Conservation (phyloP, 352 stramenopile species). For the Blastocystis sp. region DNA sequence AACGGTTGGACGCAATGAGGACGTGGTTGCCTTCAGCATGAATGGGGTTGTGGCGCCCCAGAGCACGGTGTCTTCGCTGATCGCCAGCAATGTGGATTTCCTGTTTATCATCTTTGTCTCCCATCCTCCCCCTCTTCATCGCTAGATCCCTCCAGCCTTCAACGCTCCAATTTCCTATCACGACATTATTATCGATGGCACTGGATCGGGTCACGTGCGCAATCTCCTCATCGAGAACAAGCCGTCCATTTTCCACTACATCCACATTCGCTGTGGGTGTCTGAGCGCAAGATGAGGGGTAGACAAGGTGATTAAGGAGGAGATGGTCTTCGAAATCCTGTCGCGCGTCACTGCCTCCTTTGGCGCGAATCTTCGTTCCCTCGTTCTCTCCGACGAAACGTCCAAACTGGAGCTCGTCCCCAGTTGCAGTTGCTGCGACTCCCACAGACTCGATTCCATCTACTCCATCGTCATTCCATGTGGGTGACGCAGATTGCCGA, state of each 20-base stretch:
- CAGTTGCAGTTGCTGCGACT: slow-evolving; percentile 2
- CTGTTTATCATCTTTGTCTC: slow-evolving; percentile 31
- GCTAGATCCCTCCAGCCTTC: background rate
- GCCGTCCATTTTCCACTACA: background rate
- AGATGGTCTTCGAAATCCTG: background rate
- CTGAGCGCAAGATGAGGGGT: background rate
- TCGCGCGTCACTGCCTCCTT: background rate
- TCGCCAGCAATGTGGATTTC: background rate
- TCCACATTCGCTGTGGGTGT: slow-evolving; percentile 45
- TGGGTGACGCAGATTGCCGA: background rate
- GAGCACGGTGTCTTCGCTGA: background rate
- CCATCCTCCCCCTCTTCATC: background rate
- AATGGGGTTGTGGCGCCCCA: slow-evolving; percentile 5
- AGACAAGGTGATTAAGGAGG: background rate
- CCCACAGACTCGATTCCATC: background rate
- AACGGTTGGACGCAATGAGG: background rate
- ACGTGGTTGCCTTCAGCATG: background rate
- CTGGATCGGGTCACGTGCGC: background rate
- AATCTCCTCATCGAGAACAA: slow-evolving; percentile 14
- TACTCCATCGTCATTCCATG: slow-evolving; percentile 23
- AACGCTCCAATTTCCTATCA: background rate
- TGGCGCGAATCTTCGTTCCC: background rate
- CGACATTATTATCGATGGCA: background rate
- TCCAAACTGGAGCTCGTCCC: slow-evolving; percentile 11
- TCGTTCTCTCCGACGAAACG: slow-evolving; percentile 8